Evolutionary conservation across 176 grass and related monocot species (phyloP), one percentile per base, ranked within the genome.

Genomic region (Typha latifolia): DNA sequence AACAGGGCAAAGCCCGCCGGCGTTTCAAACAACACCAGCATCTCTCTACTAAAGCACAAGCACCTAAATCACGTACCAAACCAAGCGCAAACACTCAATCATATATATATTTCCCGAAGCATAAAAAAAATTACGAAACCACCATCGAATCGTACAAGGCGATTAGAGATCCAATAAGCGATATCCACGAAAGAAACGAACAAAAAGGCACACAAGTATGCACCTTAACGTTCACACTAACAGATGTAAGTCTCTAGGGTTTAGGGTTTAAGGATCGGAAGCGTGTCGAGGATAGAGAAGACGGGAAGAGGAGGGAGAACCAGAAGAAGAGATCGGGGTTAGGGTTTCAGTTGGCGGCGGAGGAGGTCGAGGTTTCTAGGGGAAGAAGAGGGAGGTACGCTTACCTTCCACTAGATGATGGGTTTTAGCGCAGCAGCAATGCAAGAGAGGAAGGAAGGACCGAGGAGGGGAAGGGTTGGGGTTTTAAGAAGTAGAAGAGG

Each of bases 1-100:
- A 96, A 96, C 12, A 96, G 84, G 49, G 91, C 87, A 63, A 96
- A 96, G 32, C 91, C 91, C 72, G 91, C 91, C 14, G 91, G 91
- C 7, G 91, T 95, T 62, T 95, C 90, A 66, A 95, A 95, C 49
- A 95, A 72, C 66, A 86, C 90, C 67, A 95, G 49, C 90, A 95
- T 90, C 74, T 82, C 65, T 29, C 14, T 63, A 32, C 63, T 7
- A 9, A 43, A 43, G 37, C 37, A 43, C 37, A 43, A 43, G 37
- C 37, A 43, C 37, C 37, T 43, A 29, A 3, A 29, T 29, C 27
- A 29, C 27, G 37, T 43, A 8, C 9, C 37, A 43, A 43, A 9
- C 8, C 37, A 43, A 43, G 5, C 37, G 9, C 9, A 43, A 6
- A 43, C 9, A 43, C 37, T 1, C 37, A 43, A 43, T 9, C 37